phyloP scores from a whole-genome alignment of 352 stramenopile species.

The Globisporangium middletonii region DNA sequence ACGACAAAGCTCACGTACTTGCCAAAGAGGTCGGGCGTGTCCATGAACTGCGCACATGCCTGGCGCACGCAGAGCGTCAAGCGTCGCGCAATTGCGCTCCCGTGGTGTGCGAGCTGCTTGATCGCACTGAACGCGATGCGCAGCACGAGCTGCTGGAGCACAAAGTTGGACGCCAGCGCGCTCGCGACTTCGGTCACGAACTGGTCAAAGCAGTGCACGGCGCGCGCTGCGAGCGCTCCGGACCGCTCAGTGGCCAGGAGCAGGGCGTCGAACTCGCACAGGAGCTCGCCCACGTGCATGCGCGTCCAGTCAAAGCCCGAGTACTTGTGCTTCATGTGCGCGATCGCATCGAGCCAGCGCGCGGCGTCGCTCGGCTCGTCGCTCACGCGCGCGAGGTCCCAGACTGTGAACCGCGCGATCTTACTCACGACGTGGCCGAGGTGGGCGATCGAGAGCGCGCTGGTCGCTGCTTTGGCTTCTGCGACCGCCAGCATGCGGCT shows the following conservation, averaged over 20 bases:
- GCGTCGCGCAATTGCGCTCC: slow-evolving; percentile 21
- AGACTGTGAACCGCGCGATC: slow-evolving; percentile 58
- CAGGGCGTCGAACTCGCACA: slow-evolving; percentile 56
- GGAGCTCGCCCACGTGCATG: slow-evolving; percentile 56
- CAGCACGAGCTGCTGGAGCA: slow-evolving; percentile 65
- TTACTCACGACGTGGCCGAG: slow-evolving; percentile 61
- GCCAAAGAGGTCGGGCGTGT: slow-evolving; percentile 59
- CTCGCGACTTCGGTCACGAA: slow-evolving; percentile 49
- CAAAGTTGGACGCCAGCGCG: slow-evolving; percentile 23
- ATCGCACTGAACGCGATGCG: slow-evolving; percentile 68
- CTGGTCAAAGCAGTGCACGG: slow-evolving; percentile 58
- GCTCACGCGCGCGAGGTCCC: slow-evolving; percentile 32
- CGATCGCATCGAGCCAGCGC: slow-evolving; percentile 41
- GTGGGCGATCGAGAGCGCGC: slow-evolving; percentile 42
- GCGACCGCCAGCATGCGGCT: slow-evolving; percentile 39
- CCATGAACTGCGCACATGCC: slow-evolving; percentile 60
- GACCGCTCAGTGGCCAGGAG: slow-evolving; percentile 34
- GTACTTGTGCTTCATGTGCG: slow-evolving; percentile 63
- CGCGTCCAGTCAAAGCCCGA: slow-evolving; percentile 52
- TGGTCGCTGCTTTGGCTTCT: slow-evolving; percentile 34
- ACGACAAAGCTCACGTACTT: slow-evolving; percentile 76
- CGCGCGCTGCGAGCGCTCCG: slow-evolving; percentile 34
- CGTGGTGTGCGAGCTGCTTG: slow-evolving; percentile 28
- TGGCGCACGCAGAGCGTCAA: slow-evolving; percentile 57
- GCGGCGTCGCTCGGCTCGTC: slow-evolving; percentile 24